Percentiles rank a stretch among this genome's conserved stretches.
phyloP scores from a whole-genome alignment of 1,284 basidiomycete species.

The Tylopilus orsonianus region DNA sequence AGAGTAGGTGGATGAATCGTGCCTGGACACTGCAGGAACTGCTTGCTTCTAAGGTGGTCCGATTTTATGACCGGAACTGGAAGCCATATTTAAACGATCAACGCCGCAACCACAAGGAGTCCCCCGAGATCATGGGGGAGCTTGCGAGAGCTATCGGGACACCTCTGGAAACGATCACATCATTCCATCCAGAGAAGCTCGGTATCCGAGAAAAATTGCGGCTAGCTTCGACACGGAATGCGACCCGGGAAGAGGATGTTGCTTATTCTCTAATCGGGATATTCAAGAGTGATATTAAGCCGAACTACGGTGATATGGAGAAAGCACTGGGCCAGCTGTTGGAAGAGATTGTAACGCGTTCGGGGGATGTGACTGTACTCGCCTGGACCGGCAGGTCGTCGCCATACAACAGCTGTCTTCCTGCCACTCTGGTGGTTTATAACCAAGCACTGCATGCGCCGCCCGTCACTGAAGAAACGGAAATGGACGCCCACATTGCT shows the following conservation, averaged over 20 bases:
- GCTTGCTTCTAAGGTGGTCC: conserved; percentile 8
- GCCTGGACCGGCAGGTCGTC: conserved; percentile 2
- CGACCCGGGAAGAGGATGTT: too few species aligned
- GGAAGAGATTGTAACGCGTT: conserved; percentile 5
- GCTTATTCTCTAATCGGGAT: too few species aligned
- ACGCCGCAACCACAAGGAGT: background rate
- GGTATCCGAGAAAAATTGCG: background rate
- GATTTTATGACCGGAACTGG: conserved; percentile 15
- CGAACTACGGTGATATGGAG: conserved; percentile 3
- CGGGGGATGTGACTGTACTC: conserved; percentile 2
- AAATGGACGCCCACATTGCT: background rate
- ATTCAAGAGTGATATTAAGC: conserved; percentile 5
- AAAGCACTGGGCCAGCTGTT: background rate
- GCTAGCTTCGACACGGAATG: conserved; percentile 2
- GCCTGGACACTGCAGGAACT: conserved; percentile 19
- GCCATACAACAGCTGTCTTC: conserved; percentile 9
- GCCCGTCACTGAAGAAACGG: background rate
- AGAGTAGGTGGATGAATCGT: conserved; percentile 10
- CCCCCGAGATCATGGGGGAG: too few species aligned
- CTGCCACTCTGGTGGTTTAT: background rate
- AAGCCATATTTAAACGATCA: conserved; percentile 9
- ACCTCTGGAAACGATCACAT: too few species aligned
- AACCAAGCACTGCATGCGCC: background rate
- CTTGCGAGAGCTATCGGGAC: too few species aligned
- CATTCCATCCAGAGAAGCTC: background rate